phyloP scores from a whole-genome alignment of 2,329 filamentous ascomycete genomes.

The Xylariaceae sp. region DNA sequence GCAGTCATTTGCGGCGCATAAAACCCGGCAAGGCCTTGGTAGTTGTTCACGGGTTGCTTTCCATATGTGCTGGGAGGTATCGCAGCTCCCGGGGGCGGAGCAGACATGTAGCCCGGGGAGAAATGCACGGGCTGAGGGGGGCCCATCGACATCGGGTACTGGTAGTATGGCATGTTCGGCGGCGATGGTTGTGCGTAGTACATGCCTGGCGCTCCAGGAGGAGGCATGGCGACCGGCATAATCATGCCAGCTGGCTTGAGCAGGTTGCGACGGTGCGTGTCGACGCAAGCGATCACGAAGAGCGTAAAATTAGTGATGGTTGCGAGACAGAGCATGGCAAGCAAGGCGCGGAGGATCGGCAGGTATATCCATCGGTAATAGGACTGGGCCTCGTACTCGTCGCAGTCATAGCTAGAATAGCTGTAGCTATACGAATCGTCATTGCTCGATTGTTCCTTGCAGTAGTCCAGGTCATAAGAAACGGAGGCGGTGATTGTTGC shows the following conservation, averaged over 20 bases:
- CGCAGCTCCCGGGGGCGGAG: no score
- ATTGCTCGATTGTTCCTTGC: conserved; percentile 5
- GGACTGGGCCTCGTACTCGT: conserved; percentile 2
- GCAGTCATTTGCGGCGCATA: conserved; percentile 15
- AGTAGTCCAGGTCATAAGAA: neutral
- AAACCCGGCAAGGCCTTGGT: conserved; percentile 25
- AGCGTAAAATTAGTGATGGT: conserved; percentile 80
- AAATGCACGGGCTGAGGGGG: conserved; percentile 11
- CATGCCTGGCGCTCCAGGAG: conserved; percentile 7
- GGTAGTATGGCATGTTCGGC: conserved; percentile 14
- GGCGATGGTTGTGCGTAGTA: conserved; percentile 15
- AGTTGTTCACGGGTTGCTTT: conserved; percentile 29
- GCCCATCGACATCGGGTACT: conserved; percentile 12
- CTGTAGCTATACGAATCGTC: neutral
- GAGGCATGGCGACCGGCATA: conserved; percentile 5
- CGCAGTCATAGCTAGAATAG: conserved; percentile 12
- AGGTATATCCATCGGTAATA: conserved; percentile 13
- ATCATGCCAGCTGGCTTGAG: conserved; percentile 15
- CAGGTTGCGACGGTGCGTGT: conserved; percentile 25
- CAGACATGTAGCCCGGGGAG: neutral
- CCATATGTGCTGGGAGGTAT: conserved; percentile 2
- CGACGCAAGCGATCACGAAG: conserved; percentile 46
- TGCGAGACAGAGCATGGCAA: conserved; percentile 72
- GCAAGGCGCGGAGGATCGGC: conserved; percentile 43
- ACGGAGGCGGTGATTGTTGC: conserved; percentile 5